Evolutionary conservation across 768 basidiomycete species (phyloP), one percentile per base, ranked within the genome.

Genomic region (Phanerochaete carnosa): DNA sequence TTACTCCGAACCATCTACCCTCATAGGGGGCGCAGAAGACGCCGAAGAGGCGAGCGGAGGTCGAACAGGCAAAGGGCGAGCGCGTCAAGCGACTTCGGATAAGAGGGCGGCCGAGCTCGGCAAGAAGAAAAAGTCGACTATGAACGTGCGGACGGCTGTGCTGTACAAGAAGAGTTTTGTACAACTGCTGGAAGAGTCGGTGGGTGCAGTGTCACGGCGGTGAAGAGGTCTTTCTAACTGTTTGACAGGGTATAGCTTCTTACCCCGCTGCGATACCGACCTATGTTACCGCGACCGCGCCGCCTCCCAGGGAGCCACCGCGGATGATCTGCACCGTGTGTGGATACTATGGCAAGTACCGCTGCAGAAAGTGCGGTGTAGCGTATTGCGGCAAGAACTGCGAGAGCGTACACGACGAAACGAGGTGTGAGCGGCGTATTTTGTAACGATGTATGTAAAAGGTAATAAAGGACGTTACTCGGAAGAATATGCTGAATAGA

Each of bases 261-360:
- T 70, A 85, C 53, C 82, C 85, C 2, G 58, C 82, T 3, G 72
- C 75, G 39, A 75, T 80, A 15, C 83, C 90, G 6, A 86, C 84
- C 19, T 94, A 95, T 76, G 71, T 94, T 60, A 90, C 86, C 22
- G 89, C 88, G 15, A 77, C 73, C 30, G 81, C 86, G 1, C 82
- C 86, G 1, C 78, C 84, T 1, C 75, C 90, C 0, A 72, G 70
- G 1, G 83, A 87, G 59, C 90, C 92, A 6, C 82, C 87, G 8
- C 85, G 90, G 45, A 74, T 84, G 64, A 68, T 94, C 15, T 95
- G 93, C 69, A 85, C 90, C n/a, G 89, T 94, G 26, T 94, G 93
- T 65, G 91, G 93, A 2, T 94, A 90, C 71, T 89, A 84, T 83
- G 92, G 90, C 6, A 77, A 78, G 3, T 94, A 95, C 69, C 87